Evolutionary conservation across 208 protist genomes (phyloP).

Genomic region (Strigomonas culicis): DNA sequence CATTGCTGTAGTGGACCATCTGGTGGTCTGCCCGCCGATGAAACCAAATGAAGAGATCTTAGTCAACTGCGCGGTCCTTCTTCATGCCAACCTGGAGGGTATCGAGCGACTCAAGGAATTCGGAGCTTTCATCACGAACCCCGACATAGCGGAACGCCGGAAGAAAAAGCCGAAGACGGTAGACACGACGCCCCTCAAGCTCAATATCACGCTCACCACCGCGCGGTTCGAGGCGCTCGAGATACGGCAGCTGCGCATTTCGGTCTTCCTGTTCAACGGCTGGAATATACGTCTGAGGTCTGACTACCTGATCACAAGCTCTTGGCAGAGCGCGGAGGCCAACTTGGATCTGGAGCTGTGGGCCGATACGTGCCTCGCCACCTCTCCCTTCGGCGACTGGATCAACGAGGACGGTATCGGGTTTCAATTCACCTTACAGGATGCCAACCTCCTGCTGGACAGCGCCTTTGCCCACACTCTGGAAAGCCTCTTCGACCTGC

Average conservation of each 20-base stretch:
- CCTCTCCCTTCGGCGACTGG: constrained; percentile 35
- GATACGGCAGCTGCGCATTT: constrained; percentile 6
- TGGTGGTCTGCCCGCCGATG: too few relatives aligned
- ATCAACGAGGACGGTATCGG: constrained; percentile 46
- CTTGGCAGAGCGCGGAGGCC: constrained; percentile 9
- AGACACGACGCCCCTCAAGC: not conserved
- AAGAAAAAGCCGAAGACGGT: not conserved
- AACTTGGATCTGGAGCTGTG: constrained; percentile 24
- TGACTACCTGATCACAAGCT: constrained; percentile 20
- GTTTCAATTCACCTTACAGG: constrained; percentile 30
- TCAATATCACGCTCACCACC: not conserved
- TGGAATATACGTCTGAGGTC: constrained; percentile 36
- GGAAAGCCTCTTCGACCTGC: constrained; percentile 42
- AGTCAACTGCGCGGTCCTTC: not conserved
- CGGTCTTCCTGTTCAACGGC: constrained; percentile 19
- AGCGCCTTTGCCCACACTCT: constrained; percentile 26
- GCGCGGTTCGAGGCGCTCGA: constrained; percentile 10
- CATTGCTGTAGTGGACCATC: too few relatives aligned
- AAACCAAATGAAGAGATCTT: too few relatives aligned
- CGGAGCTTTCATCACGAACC: constrained; percentile 3
- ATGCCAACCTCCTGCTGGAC: constrained; percentile 30
- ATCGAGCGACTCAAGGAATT: constrained; percentile 22
- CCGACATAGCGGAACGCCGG: not conserved
- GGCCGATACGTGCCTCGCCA: constrained; percentile 30
- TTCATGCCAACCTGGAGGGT: constrained; percentile 19